Percentiles rank a stretch among this genome's conserved stretches.
phyloP scores from a whole-genome alignment of 1,284 basidiomycete genomes.

The Pyrrhoderma lamaoense region DNA sequence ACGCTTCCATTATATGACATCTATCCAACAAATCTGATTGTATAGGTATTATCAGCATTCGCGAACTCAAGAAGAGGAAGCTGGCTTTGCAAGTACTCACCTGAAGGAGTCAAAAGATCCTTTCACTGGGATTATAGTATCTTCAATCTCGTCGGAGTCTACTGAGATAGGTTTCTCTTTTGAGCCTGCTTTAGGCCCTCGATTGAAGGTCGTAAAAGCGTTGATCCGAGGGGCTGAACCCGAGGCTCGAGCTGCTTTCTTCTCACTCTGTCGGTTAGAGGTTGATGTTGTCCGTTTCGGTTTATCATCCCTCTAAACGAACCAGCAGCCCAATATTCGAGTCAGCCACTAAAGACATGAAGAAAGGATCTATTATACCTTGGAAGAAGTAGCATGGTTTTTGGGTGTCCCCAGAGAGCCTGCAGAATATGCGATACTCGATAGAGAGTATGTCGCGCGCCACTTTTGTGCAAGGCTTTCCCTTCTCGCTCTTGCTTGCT shows the following conservation, averaged over 20 bases:
- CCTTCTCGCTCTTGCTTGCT: background rate
- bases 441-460: background rate
- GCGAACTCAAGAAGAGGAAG: no score
- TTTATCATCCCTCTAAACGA: no score
- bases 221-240: background rate
- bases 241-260: background rate
- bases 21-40: no score
- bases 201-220: background rate
- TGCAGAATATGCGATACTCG: background rate
- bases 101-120: slow-evolving; percentile 8
- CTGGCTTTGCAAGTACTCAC: background rate
- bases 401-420: background rate
- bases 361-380: no score
- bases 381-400: background rate
- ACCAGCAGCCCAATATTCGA: no score
- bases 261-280: background rate
- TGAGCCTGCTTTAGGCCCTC: background rate
- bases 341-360: no score
- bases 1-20: no score
- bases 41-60: no score
- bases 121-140: slow-evolving; percentile 1
- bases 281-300: no score
- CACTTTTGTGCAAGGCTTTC: slow-evolving; percentile 4
- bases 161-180: slow-evolving; percentile 3
- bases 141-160: slow-evolving; percentile 8